A percentile compares a stretch with the other conserved stretches of the same genome.
phyloP scores from a whole-genome alignment of 2,329 filamentous ascomycete species.

The Verticillium isaacii region DNA sequence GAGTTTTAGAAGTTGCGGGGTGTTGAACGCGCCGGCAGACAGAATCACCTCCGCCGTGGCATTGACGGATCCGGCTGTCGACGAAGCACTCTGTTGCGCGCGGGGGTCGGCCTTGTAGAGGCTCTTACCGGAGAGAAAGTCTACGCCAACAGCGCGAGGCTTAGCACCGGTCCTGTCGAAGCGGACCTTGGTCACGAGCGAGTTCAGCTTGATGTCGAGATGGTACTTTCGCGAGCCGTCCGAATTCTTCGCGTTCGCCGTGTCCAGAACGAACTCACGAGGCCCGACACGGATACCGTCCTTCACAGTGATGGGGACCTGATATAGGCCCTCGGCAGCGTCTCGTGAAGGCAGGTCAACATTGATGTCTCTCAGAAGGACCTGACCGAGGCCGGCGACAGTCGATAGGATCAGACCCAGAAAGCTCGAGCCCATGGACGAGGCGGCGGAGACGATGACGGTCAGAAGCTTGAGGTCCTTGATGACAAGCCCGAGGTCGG shows the following conservation, averaged over 20 bases:
- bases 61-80: constrained; percentile 17
- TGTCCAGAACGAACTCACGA: constrained; percentile 45
- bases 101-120: constrained; percentile 39
- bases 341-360: constrained; percentile 16
- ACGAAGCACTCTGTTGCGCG: constrained; percentile 13
- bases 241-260: constrained; percentile 37
- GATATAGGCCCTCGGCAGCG: constrained; percentile 30
- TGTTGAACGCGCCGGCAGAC: constrained; percentile 53
- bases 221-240: constrained; percentile 40
- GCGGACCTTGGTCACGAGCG: constrained; percentile 33
- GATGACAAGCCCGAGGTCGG: constrained; percentile 16
- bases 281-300: constrained; percentile 38
- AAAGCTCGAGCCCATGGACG: constrained; percentile 22
- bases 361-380: constrained; percentile 24
- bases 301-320: constrained; percentile 45
- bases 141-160: constrained; percentile 35
- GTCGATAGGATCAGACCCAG: constrained; percentile 15
- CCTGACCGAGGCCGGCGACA: constrained; percentile 18
- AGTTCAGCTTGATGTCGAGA: constrained; percentile 26
- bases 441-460: constrained; percentile 22
- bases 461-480: constrained; percentile 23
- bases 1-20: constrained; percentile 60
- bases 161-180: constrained; percentile 29
- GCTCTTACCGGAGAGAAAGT: constrained; percentile 33
- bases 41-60: constrained; percentile 41